These are phyloP conservation scores for Boletus sensibilis DNA, from an alignment of 768 basidiomycete species.

Conservation along the genomic window DNA sequence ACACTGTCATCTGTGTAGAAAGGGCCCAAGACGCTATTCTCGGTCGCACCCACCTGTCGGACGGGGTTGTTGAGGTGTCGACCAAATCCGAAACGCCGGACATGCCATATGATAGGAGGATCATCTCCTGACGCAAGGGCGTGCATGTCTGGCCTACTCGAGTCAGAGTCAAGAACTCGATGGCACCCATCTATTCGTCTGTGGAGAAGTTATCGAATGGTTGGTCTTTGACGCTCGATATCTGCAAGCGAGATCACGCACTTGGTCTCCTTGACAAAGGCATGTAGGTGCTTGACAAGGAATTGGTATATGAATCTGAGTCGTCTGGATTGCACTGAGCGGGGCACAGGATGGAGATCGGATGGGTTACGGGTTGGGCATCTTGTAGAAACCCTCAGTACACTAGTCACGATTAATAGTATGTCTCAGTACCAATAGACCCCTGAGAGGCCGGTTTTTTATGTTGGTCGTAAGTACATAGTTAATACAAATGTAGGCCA, in stretches of 20 bases:
- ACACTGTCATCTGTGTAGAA: conserved; percentile 85
- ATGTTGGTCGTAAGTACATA: too few species aligned
- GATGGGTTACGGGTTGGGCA: conserved; percentile 39
- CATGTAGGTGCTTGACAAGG: conserved; percentile 68
- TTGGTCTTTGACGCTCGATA: not conserved
- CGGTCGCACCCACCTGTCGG: conserved; percentile 60
- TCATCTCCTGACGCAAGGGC: conserved; percentile 72
- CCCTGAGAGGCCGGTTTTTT: too few species aligned
- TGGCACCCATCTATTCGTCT: conserved; percentile 82
- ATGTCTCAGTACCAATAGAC: too few species aligned
- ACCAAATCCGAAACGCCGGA: conserved; percentile 78
- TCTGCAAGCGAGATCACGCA: conserved; percentile 18
- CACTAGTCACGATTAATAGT: too few species aligned
- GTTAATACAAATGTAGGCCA: not conserved
- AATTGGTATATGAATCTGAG: conserved; percentile 47
- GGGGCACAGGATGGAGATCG: not conserved
- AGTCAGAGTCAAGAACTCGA: conserved; percentile 81
- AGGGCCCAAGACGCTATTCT: conserved; percentile 77
- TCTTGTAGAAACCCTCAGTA: too few species aligned
- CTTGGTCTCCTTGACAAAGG: conserved; percentile 71
- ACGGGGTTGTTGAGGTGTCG: conserved; percentile 72
- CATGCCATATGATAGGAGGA: conserved; percentile 81
- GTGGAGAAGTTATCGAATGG: conserved; percentile 54
- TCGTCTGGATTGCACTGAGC: conserved; percentile 31
- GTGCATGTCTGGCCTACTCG: conserved; percentile 71